A percentile compares a stretch with the other conserved stretches of the same genome.
Evolutionary conservation across 768 basidiomycete genomes (phyloP).

Genomic region (Amanita pseudoporphyria): DNA sequence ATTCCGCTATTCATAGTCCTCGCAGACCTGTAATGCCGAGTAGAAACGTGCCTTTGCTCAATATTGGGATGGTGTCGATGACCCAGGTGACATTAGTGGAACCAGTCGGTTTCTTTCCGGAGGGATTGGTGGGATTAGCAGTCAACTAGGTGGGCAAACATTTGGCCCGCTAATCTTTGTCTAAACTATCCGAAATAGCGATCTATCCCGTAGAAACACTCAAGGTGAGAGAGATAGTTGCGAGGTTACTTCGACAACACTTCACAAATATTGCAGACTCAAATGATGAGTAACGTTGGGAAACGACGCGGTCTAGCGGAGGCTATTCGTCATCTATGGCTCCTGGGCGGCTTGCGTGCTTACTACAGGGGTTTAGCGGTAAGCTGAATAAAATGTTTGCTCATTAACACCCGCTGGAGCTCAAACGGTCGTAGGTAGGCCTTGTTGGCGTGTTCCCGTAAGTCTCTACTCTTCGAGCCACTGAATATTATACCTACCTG

Average conservation of each 20-base stretch:
- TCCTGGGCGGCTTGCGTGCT: constrained; percentile 65
- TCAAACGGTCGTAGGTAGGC: constrained; percentile 55
- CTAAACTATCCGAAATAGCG: constrained; percentile 34
- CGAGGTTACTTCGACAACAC: constrained; percentile 5
- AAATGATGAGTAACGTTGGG: constrained; percentile 90
- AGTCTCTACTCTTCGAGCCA: constrained; percentile 15
- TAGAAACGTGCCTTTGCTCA: constrained; percentile 93
- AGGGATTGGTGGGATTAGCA: constrained; percentile 90
- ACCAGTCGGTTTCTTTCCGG: constrained; percentile 91
- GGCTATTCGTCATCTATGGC: constrained; percentile 70
- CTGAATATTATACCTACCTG: background rate
- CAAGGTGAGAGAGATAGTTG: constrained; percentile 43
- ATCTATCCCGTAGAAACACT: constrained; percentile 97
- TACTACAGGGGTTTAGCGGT: constrained; percentile 91
- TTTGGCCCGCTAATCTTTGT: constrained; percentile 7
- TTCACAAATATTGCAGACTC: constrained; percentile 41
- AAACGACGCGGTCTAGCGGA: constrained; percentile 46
- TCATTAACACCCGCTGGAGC: constrained; percentile 7
- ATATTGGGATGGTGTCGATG: constrained; percentile 87
- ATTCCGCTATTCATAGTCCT: constrained; percentile 6
- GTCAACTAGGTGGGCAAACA: constrained; percentile 69
- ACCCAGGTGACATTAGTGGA: constrained; percentile 82
- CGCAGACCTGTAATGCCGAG: background rate
- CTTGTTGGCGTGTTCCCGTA: constrained; percentile 95
- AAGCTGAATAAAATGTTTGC: constrained; percentile 23